These are phyloP conservation scores for Phlegmacium glaucopus DNA, from an alignment of 768 basidiomycete species.

Conservation along the genomic window DNA sequence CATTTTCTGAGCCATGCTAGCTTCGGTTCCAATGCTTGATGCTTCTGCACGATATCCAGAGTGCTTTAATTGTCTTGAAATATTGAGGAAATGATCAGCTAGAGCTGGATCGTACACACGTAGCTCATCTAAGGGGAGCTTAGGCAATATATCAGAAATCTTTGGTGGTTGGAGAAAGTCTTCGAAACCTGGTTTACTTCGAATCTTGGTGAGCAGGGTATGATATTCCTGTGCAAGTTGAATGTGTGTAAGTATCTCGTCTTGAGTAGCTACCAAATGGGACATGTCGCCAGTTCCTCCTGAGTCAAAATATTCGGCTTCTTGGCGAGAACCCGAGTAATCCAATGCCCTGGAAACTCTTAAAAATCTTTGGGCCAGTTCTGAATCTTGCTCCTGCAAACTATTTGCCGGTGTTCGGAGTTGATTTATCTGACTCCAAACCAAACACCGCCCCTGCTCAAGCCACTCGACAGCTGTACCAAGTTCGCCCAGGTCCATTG, in stretches of 20 bases:
- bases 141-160: no score
- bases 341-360: conserved; percentile 2
- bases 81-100: no score
- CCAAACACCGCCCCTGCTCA: conserved; percentile 12
- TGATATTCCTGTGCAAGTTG: conserved; percentile 16
- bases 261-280: not conserved
- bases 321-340: not conserved
- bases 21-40: no score
- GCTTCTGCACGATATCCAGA: no score
- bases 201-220: conserved; percentile 7
- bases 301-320: not conserved
- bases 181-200: no score
- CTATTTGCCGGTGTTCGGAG: conserved; percentile 7
- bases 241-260: conserved; percentile 3
- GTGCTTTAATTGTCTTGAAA: no score
- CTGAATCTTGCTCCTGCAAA: not conserved
- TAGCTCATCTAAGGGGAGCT: no score
- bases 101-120: no score
- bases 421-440: conserved; percentile 10
- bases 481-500: conserved; percentile 1
- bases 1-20: no score
- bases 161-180: no score
- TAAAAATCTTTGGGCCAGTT: conserved; percentile 1
- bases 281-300: not conserved
- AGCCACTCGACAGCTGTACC: conserved; percentile 10